phyloP scores from a whole-genome alignment of 179 eudicot species.

The Silene coronaria region DNA sequence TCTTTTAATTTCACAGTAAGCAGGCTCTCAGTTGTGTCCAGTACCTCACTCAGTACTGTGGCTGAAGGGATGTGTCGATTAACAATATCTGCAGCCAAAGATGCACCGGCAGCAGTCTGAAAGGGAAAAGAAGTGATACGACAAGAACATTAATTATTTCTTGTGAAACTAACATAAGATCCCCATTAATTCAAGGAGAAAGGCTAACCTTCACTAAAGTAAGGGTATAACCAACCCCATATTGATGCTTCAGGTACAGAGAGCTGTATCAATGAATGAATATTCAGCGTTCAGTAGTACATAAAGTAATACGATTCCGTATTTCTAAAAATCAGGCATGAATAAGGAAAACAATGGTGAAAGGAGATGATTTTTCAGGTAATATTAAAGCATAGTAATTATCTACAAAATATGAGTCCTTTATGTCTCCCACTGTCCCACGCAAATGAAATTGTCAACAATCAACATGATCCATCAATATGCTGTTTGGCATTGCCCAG shows the following conservation, averaged over 20 bases:
- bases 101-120: slow-evolving; percentile 76
- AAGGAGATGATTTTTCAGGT: background rate
- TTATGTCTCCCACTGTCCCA: background rate
- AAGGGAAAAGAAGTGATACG: slow-evolving; percentile 14
- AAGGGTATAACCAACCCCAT: slow-evolving; percentile 99
- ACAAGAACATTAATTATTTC: slow-evolving; percentile 7
- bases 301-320: background rate
- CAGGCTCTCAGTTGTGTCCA: slow-evolving; percentile 1
- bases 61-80: slow-evolving; percentile 87
- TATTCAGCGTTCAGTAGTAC: slow-evolving; percentile 16
- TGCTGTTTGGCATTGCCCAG: background rate
- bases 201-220: slow-evolving; percentile 79
- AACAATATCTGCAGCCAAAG: slow-evolving; percentile 83
- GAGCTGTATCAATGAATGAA: slow-evolving; percentile 48
- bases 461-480: background rate
- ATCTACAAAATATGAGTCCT: slow-evolving; percentile 1
- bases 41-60: slow-evolving; percentile 80
- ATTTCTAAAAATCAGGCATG: background rate
- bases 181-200: background rate
- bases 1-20: slow-evolving; percentile 1
- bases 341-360: background rate
- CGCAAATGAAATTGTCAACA: background rate
- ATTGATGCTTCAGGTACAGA: slow-evolving; percentile 89
- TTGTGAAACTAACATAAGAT: slow-evolving; percentile 11
- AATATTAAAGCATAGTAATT: background rate